Percentiles rank a stretch among this genome's conserved stretches.
phyloP scores from a whole-genome alignment of 768 basidiomycete genomes.

The Lactarius indigo region DNA sequence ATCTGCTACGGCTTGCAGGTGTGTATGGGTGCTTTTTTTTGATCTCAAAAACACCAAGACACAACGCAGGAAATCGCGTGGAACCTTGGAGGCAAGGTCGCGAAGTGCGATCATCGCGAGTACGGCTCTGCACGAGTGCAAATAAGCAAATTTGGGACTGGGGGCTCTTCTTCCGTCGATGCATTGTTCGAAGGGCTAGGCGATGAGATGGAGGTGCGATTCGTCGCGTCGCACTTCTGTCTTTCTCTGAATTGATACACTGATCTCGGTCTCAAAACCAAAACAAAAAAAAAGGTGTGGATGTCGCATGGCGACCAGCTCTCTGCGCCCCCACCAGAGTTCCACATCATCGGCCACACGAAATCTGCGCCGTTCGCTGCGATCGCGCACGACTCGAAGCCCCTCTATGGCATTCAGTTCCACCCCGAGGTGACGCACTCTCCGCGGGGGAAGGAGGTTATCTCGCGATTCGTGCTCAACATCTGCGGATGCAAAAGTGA shows the following conservation, averaged over 20 bases:
- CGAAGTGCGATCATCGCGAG: constrained; percentile 86
- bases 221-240: not conserved
- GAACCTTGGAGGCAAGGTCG: constrained; percentile 79
- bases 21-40: not conserved
- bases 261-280: not conserved
- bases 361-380: constrained; percentile 88
- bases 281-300: constrained; percentile 99
- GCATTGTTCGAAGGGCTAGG: constrained; percentile 83
- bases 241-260: not conserved
- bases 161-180: constrained; percentile 49
- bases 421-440: constrained; percentile 99
- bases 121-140: constrained; percentile 89
- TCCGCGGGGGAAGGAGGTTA: constrained; percentile 82
- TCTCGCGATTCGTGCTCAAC: constrained; percentile 76
- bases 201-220: constrained; percentile 79
- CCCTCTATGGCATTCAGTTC: constrained; percentile 96
- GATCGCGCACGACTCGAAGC: constrained; percentile 84
- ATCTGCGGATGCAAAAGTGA: constrained; percentile 78
- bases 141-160: constrained; percentile 58
- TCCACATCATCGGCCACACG: constrained; percentile 86
- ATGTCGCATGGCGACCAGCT: constrained; percentile 99
- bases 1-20: constrained; percentile 98
- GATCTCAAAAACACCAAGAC: not conserved
- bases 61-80: constrained; percentile 82
- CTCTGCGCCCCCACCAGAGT: constrained; percentile 72